These are phyloP conservation scores for Neocucurbitaria cava DNA, from an alignment of 2,329 filamentous ascomycete species.

Conservation along the genomic window DNA sequence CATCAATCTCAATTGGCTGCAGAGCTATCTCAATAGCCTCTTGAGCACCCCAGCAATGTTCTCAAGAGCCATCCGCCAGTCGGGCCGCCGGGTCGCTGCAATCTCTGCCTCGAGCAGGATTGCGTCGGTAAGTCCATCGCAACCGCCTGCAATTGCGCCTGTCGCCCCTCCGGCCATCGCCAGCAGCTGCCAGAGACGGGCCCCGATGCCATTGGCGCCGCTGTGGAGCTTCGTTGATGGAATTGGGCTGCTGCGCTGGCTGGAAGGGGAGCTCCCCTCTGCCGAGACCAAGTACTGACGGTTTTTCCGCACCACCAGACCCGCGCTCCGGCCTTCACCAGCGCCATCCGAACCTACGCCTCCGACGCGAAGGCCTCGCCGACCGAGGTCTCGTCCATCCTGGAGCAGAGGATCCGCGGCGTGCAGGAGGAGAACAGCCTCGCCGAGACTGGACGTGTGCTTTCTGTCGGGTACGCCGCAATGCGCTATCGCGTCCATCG, in stretches of 20 bases:
- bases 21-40: conserved; percentile 50
- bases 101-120: conserved; percentile 91
- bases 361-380: conserved; percentile 92
- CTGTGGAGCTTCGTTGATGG: conserved; percentile 45
- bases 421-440: conserved; percentile 96
- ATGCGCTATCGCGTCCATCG: conserved; percentile 39
- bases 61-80: conserved; percentile 97
- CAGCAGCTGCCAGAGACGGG: conserved; percentile 42
- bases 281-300: conserved; percentile 54
- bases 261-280: conserved; percentile 41
- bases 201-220: conserved; percentile 46
- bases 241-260: conserved; percentile 51
- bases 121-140: conserved; percentile 83
- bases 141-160: conserved; percentile 50
- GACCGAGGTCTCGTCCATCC: conserved; percentile 98
- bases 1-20: conserved; percentile 55
- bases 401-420: conserved; percentile 98
- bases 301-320: conserved; percentile 66
- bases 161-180: conserved; percentile 42
- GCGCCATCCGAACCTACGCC: conserved; percentile 84
- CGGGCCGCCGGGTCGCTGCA: conserved; percentile 91
- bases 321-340: conserved; percentile 83
- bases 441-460: conserved; percentile 97
- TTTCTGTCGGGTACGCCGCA: conserved; percentile 92
- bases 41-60: conserved; percentile 75